Base-by-base conservation (phyloP, 208 protist species). In the Angomonas ambiguus region DNA sequence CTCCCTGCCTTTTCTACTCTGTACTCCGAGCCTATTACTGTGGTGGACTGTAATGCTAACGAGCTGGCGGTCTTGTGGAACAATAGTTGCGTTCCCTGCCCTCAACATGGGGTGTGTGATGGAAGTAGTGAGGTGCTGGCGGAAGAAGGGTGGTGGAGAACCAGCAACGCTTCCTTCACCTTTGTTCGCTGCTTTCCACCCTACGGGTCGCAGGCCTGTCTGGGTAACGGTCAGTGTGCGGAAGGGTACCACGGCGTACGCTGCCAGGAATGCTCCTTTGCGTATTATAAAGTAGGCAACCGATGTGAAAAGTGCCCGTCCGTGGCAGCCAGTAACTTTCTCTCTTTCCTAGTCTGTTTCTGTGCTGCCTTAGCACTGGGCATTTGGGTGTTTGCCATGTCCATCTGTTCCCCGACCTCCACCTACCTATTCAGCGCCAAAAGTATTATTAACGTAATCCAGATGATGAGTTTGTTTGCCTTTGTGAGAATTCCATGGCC, bases 121-220 rank as follows among this genome's bases (percentile, higher is more conserved):
- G 79, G 79, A 41, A 72, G 67, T 4, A 18, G 41, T 6, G 31
- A 20, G 2, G 57, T 72, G 20, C 27, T 62, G 1, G 68, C 67
- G 13, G 49, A 71, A 59, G 53, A 74, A 27, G 72, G 72, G 24
- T 84, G 69, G 63, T 84, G 79, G 79, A 66, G 68, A 13, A 53
- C 45, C 5, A 18, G 51, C 0, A 65, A 58, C 51, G 59, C 64
- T n/a, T 34, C 57, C 2, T 64, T 34, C 16, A 45, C 28, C 18
- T 77, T 84, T 32, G 51, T 67, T 13, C 67, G 58, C 53, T 79
- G 78, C 58, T 51, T 55, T n/a, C 24, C 48, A 2, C 62, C 57
- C 11, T 71, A 72, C 67, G 67, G 69, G 35, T 51, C 35, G n/a
- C 59, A 71, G 45, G 68, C 69, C 6, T 80, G 74, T 38, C 55